phyloP scores from a whole-genome alignment of 2,329 filamentous ascomycete species.

The Phialophora verrucosa region DNA sequence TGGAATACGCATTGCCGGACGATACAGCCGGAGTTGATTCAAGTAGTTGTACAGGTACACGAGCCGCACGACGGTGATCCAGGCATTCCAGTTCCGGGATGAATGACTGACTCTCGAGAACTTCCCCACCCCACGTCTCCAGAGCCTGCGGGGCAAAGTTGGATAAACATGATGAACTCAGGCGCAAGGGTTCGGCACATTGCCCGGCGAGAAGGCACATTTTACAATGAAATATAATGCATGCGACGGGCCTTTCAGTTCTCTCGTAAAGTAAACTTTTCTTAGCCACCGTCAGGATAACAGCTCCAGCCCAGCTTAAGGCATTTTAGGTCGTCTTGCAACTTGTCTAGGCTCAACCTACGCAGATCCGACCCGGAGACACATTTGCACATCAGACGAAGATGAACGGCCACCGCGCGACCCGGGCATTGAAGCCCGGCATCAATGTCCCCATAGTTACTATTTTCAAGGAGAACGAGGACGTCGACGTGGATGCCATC shows the following conservation, averaged over 20 bases:
- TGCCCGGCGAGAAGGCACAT: slow-evolving; percentile 25
- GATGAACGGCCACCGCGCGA: slow-evolving; percentile 35
- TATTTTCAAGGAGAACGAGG: slow-evolving; percentile 72
- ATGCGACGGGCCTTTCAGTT: slow-evolving; percentile 8
- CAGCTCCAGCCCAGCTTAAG: neutral
- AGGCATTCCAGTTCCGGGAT: neutral
- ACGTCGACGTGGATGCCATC: slow-evolving; percentile 68
- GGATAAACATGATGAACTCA: slow-evolving; percentile 3
- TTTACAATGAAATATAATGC: slow-evolving; percentile 15
- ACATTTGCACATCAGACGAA: slow-evolving; percentile 8
- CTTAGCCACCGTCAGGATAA: neutral
- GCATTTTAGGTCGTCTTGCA: neutral
- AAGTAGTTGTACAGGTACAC: neutral
- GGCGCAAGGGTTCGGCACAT: slow-evolving; percentile 25
- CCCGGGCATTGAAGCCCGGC: slow-evolving; percentile 47
- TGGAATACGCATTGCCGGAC: neutral
- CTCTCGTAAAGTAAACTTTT: neutral
- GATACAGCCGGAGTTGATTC: neutral
- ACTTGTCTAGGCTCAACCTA: neutral
- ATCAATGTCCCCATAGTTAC: slow-evolving; percentile 77
- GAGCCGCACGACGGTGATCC: neutral
- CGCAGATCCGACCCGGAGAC: neutral
- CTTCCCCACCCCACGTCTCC: slow-evolving; percentile 27
- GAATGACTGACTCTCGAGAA: neutral
- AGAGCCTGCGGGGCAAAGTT: slow-evolving; percentile 14